A percentile compares a stretch with the other conserved stretches of the same genome.
Evolutionary conservation across 257 asterid genomes (phyloP).

Genomic region (Gardenia jasminoides): DNA sequence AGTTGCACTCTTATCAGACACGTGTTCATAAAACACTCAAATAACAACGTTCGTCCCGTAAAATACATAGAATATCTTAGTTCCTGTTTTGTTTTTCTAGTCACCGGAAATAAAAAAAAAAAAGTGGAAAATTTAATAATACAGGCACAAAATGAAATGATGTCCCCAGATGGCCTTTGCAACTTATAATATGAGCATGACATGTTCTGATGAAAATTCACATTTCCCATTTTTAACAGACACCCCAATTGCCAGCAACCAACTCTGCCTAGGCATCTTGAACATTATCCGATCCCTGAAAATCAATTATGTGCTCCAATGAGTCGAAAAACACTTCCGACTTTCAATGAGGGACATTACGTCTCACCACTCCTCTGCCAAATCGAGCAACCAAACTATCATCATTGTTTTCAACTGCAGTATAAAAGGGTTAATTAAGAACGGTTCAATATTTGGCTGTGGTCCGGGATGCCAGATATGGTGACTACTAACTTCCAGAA

Average conservation of each 20-base stretch:
- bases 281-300: not conserved
- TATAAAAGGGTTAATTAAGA: not conserved
- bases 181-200: constrained; percentile 21
- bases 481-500: not conserved
- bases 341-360: not conserved
- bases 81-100: not conserved
- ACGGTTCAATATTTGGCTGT: not conserved
- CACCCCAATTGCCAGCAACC: constrained; percentile 5
- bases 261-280: not conserved
- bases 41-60: too few species aligned
- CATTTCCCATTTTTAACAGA: not conserved
- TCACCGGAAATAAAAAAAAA: not conserved
- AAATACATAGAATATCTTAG: not conserved
- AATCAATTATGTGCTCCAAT: not conserved
- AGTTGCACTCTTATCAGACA: too few species aligned
- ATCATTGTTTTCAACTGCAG: not conserved
- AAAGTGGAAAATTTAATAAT: not conserved
- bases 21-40: too few species aligned
- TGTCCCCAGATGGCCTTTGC: not conserved
- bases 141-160: constrained; percentile 2
- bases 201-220: constrained; percentile 15
- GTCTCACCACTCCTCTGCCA: constrained; percentile 1
- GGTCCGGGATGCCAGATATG: not conserved
- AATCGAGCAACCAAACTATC: not conserved
- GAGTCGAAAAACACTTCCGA: not conserved